Conservation (phyloP, 805 yeast species). For the Yamadazyma tumulicola region DNA sequence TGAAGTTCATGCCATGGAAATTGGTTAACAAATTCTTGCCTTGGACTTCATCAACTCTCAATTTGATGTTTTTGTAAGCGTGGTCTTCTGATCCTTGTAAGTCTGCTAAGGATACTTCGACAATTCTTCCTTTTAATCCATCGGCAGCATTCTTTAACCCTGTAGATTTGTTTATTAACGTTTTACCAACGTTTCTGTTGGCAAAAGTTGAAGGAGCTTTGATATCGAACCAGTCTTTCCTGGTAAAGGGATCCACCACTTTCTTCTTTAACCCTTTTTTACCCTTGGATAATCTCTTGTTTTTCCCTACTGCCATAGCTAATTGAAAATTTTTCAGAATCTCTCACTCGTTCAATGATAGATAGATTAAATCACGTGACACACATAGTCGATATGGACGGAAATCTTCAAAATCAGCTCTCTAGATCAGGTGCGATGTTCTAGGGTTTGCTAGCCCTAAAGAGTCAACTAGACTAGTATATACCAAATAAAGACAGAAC, state of each 20-base stretch:
- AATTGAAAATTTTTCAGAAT: constrained; percentile 4
- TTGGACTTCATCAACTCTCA: constrained; percentile 98
- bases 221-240: constrained; percentile 98
- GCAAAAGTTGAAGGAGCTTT: constrained; percentile 98
- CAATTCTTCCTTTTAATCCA: constrained; percentile 96
- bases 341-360: neutral
- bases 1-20: constrained; percentile 99
- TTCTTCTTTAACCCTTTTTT: constrained; percentile 99
- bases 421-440: neutral
- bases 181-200: constrained; percentile 98
- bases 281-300: constrained; percentile 72
- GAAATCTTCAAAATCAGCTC: neutral
- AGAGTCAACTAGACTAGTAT: neutral
- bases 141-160: constrained; percentile 98
- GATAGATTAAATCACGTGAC: constrained; percentile 4
- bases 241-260: constrained; percentile 99
- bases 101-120: constrained; percentile 95
- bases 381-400: constrained; percentile 5
- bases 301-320: constrained; percentile 56
- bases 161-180: constrained; percentile 95
- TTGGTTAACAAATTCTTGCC: constrained; percentile 98
- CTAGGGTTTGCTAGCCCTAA: constrained; percentile 4
- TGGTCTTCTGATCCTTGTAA: constrained; percentile 99
- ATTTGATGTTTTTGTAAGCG: constrained; percentile 94
- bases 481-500: neutral